phyloP scores from a whole-genome alignment of 495 filamentous ascomycete species.

The Aspergillus bridgeri region DNA sequence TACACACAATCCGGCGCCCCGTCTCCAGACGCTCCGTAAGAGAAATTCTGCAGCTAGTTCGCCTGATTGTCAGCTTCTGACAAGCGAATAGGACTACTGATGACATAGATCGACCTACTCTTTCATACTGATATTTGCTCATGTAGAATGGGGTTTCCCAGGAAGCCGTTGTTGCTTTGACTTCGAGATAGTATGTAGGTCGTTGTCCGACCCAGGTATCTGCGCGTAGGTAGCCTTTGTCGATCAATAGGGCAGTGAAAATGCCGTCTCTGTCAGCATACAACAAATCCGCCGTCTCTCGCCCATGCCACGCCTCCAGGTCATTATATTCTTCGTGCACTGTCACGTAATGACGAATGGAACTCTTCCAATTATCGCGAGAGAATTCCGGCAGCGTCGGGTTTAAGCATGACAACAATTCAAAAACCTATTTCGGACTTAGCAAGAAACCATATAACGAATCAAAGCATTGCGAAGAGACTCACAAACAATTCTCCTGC shows the following conservation, averaged over 20 bases:
- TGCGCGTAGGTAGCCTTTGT: conserved; percentile 26
- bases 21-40: not conserved
- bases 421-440: conserved; percentile 34
- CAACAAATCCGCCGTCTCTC: conserved; percentile 41
- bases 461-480: not conserved
- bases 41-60: no score
- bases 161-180: conserved; percentile 42
- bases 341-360: conserved; percentile 31
- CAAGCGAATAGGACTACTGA: not conserved
- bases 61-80: no score
- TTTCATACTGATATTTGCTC: conserved; percentile 36
- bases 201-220: conserved; percentile 18
- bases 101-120: conserved; percentile 21
- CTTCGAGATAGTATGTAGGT: conserved; percentile 44
- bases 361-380: conserved; percentile 42
- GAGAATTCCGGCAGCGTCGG: conserved; percentile 24
- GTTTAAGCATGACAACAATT: conserved; percentile 29
- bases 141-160: conserved; percentile 40
- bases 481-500: conserved; percentile 48
- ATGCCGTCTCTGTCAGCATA: conserved; percentile 34
- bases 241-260: conserved; percentile 32
- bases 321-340: conserved; percentile 34
- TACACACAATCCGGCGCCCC: conserved; percentile 24
- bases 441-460: not conserved
- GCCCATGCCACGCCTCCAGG: conserved; percentile 32